Percentiles rank a stretch among this genome's conserved stretches.
Conservation (phyloP, 1,284 basidiomycete genomes). For the Cryptococcus sp. region DNA sequence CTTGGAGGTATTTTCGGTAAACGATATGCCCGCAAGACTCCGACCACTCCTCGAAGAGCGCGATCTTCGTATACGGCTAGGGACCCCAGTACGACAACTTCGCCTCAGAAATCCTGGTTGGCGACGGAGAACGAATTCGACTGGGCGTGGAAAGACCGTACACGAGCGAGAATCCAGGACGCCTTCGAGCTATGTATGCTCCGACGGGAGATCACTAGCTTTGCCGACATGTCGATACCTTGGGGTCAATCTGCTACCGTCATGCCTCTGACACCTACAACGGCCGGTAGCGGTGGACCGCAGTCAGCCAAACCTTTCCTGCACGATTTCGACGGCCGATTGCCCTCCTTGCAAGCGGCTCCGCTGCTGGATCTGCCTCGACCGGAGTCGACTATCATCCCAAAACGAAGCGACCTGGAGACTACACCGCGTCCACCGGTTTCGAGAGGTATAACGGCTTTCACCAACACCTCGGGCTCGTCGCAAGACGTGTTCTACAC, state of each 20-base stretch:
- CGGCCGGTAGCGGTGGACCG: too few species aligned
- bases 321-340: too few species aligned
- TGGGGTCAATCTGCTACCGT: neutral
- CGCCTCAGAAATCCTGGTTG: slow-evolving; percentile 44
- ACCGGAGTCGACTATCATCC: neutral
- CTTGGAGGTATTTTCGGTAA: slow-evolving; percentile 49
- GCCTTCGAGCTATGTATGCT: slow-evolving; percentile 70
- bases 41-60: neutral
- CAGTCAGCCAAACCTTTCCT: too few species aligned
- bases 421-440: neutral
- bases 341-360: too few species aligned
- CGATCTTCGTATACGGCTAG: slow-evolving; percentile 11
- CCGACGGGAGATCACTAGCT: slow-evolving; percentile 1
- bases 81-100: slow-evolving; percentile 27
- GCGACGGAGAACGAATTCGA: slow-evolving; percentile 44
- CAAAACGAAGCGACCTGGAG: neutral
- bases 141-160: slow-evolving; percentile 70
- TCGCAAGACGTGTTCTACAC: neutral
- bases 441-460: neutral
- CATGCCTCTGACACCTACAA: too few species aligned
- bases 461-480: neutral
- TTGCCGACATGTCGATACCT: neutral
- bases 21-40: neutral
- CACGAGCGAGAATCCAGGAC: slow-evolving; percentile 64
- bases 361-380: neutral